Conservation (phyloP, 768 basidiomycete species). For the Termitomyces sp. region DNA sequence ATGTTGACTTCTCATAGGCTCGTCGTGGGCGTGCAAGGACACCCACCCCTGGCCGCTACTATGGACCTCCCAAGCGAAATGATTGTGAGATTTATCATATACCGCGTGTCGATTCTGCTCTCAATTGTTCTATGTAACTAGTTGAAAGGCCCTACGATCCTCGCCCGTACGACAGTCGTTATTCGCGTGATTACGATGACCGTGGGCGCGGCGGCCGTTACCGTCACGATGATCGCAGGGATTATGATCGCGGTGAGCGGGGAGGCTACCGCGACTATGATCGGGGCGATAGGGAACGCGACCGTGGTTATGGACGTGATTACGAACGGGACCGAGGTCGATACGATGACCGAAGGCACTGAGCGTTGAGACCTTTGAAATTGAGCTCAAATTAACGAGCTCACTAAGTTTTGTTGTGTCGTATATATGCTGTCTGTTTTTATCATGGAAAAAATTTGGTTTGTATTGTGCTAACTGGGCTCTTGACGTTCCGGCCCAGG, state of each 20-base stretch:
- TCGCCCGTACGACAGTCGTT: constrained; percentile 87
- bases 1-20: constrained; percentile 45
- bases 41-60: constrained; percentile 93
- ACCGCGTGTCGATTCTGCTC: neutral
- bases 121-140: constrained; percentile 23
- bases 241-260: constrained; percentile 40
- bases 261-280: constrained; percentile 34
- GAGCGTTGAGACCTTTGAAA: neutral
- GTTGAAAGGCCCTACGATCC: constrained; percentile 90
- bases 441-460: neutral
- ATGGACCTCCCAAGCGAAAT: constrained; percentile 83
- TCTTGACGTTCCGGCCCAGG: no score
- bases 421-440: neutral
- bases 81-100: constrained; percentile 46
- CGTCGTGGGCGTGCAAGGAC: constrained; percentile 87
- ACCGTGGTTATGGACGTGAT: constrained; percentile 24
- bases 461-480: neutral
- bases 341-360: constrained; percentile 29
- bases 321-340: constrained; percentile 21
- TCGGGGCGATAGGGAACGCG: constrained; percentile 40
- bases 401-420: neutral
- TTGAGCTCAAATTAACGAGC: neutral
- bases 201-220: constrained; percentile 45
- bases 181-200: constrained; percentile 51
- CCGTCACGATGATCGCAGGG: constrained; percentile 46